phyloP scores from a whole-genome alignment of 2,329 filamentous ascomycete genomes.

The Fusarium luffae region DNA sequence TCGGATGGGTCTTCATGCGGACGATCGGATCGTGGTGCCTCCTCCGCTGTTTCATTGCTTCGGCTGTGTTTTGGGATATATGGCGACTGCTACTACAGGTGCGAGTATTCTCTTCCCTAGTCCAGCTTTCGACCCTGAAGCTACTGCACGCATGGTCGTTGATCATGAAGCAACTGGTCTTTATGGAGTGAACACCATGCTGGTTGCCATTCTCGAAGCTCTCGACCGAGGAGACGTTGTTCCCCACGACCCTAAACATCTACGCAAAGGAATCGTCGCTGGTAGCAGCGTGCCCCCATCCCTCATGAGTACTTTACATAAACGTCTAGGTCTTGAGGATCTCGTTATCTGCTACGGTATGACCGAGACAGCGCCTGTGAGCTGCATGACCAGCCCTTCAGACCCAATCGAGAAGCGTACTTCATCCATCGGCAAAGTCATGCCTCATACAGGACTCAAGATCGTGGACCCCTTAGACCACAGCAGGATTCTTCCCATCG shows the following conservation, averaged over 20 bases:
- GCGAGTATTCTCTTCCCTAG: conserved; percentile 85
- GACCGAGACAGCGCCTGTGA: conserved; percentile 87
- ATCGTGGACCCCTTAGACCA: conserved; percentile 77
- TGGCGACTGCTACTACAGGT: conserved; percentile 88
- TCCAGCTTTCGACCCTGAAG: conserved; percentile 85
- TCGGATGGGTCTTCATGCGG: conserved; percentile 80
- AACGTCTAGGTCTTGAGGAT: conserved; percentile 78
- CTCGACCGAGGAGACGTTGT: conserved; percentile 60
- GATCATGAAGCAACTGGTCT: conserved; percentile 70
- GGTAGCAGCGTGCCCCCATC: conserved; percentile 86
- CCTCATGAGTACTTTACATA: conserved; percentile 81
- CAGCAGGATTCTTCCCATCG: conserved; percentile 67
- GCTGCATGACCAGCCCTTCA: conserved; percentile 82
- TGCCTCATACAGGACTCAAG: conserved; percentile 84
- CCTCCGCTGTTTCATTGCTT: conserved; percentile 93
- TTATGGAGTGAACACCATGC: conserved; percentile 96
- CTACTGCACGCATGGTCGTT: conserved; percentile 69
- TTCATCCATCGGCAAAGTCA: conserved; percentile 78
- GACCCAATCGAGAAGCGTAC: conserved; percentile 81
- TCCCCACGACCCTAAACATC: conserved; percentile 45
- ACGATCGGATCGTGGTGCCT: conserved; percentile 84
- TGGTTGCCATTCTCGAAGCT: conserved; percentile 84
- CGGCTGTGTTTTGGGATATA: conserved; percentile 90
- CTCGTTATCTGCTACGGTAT: conserved; percentile 96
- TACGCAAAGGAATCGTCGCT: conserved; percentile 92